Conservation (phyloP, 2,329 filamentous ascomycete species). For the Xylariaceae sp. region DNA sequence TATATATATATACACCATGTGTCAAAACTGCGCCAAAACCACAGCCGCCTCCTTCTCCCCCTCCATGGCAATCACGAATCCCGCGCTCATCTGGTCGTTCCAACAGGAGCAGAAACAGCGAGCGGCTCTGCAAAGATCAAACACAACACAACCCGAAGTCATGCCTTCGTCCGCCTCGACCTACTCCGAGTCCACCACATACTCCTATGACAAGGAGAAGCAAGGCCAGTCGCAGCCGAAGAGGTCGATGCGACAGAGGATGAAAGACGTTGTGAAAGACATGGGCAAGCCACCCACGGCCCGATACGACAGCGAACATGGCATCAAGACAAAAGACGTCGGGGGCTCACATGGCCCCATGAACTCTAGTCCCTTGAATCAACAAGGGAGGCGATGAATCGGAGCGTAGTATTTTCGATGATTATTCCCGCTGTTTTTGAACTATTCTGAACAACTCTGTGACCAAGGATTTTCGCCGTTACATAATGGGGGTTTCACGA, state of each 20-base stretch:
- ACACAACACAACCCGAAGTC: constrained; percentile 1
- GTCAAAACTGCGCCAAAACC: constrained; percentile 13
- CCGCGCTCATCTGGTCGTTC: constrained; percentile 27
- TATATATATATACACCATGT: constrained; percentile 10
- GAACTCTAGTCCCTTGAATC: constrained; percentile 7
- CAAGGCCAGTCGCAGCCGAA: constrained; percentile 12
- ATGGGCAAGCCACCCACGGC: constrained; percentile 12
- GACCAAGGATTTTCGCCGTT: no score
- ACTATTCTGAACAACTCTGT: neutral
- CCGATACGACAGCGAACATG: constrained; percentile 8
- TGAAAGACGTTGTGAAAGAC: constrained; percentile 17
- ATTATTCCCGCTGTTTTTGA: neutral
- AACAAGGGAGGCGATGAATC: neutral
- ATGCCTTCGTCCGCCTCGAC: constrained; percentile 25
- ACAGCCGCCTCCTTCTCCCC: constrained; percentile 21
- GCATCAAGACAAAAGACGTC: constrained; percentile 1
- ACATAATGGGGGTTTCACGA: neutral
- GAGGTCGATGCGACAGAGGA: constrained; percentile 22
- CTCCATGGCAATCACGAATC: constrained; percentile 29
- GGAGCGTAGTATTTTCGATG: neutral
- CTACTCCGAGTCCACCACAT: constrained; percentile 26
- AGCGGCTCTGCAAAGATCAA: neutral
- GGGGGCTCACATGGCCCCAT: constrained; percentile 2
- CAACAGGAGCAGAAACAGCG: constrained; percentile 27
- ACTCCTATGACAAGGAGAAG: constrained; percentile 29